phyloP scores from a whole-genome alignment of 495 filamentous ascomycete genomes.

The Trichoderma reesei region DNA sequence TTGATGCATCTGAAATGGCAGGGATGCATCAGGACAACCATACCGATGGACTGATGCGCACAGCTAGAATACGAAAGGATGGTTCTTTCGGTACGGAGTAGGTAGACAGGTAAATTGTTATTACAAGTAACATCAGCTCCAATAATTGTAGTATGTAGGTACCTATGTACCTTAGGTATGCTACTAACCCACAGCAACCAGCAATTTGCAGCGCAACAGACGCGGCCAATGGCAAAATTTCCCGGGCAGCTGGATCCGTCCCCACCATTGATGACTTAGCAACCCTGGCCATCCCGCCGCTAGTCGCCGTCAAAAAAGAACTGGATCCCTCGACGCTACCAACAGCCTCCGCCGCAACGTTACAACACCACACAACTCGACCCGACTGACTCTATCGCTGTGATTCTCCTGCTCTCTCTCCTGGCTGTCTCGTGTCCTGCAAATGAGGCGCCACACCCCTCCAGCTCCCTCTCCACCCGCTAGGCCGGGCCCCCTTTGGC shows the following conservation, averaged over 20 bases:
- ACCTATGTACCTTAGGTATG: no score
- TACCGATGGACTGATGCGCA: no score
- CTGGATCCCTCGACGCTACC: conserved; percentile 6
- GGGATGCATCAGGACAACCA: no score
- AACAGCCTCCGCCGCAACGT: conserved; percentile 4
- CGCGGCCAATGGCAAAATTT: conserved; percentile 7
- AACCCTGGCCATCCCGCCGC: conserved; percentile 5
- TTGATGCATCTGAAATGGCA: no score
- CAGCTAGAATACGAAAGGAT: no score
- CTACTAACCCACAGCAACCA: no score
- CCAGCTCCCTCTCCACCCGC: background rate
- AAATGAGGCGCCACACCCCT: conserved; percentile 4
- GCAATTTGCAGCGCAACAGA: background rate
- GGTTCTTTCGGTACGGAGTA: no score
- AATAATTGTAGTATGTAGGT: no score
- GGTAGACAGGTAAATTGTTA: no score
- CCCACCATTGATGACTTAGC: no score
- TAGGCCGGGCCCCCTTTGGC: background rate
- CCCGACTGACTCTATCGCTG: background rate
- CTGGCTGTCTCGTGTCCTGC: no score
- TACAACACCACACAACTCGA: conserved; percentile 1
- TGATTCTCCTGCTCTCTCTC: background rate
- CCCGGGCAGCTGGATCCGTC: background rate
- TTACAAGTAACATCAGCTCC: no score
- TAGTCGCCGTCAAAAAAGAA: conserved; percentile 7